Conservation (phyloP, 768 basidiomycete genomes). For the Saitozyma sp. region DNA sequence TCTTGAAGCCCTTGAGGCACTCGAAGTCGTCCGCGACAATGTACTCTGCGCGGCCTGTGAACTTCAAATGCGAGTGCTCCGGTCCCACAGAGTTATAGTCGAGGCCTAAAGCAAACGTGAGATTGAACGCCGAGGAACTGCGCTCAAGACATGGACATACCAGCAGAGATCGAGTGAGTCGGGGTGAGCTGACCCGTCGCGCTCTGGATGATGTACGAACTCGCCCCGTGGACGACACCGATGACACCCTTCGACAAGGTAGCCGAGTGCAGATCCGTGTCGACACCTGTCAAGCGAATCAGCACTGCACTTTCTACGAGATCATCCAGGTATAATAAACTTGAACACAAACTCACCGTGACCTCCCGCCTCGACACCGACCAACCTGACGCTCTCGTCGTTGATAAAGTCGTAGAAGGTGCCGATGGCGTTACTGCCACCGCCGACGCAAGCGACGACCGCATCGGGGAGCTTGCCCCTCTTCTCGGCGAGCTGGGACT, state of each 20-base stretch:
- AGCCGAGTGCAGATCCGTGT: slow-evolving; percentile 55
- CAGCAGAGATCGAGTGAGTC: slow-evolving; percentile 89
- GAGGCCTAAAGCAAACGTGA: slow-evolving; percentile 18
- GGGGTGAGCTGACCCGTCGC: slow-evolving; percentile 88
- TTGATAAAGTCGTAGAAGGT: slow-evolving; percentile 95
- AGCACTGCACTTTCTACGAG: not conserved
- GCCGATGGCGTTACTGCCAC: slow-evolving; percentile 96
- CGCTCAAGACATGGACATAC: slow-evolving; percentile 25
- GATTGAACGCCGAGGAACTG: not conserved
- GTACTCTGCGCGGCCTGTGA: slow-evolving; percentile 89
- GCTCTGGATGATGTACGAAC: slow-evolving; percentile 92
- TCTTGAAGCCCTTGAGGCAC: slow-evolving; percentile 85
- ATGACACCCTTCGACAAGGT: slow-evolving; percentile 87
- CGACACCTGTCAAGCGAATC: slow-evolving; percentile 60
- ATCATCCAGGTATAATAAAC: not conserved
- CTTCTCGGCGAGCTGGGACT: slow-evolving; percentile 69
- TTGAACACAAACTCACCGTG: slow-evolving; percentile 64
- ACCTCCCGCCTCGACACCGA: slow-evolving; percentile 97
- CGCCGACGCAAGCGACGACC: slow-evolving; percentile 95
- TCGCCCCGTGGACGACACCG: slow-evolving; percentile 89
- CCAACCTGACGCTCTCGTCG: slow-evolving; percentile 76
- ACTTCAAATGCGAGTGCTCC: slow-evolving; percentile 96
- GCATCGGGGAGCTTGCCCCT: slow-evolving; percentile 87
- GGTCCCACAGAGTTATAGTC: slow-evolving; percentile 73
- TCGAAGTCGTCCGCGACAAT: slow-evolving; percentile 90